Evolutionary conservation across 495 filamentous ascomycete species (phyloP), one percentile per base, ranked within the genome.

Genomic region (Mycothermus thermophilus): DNA sequence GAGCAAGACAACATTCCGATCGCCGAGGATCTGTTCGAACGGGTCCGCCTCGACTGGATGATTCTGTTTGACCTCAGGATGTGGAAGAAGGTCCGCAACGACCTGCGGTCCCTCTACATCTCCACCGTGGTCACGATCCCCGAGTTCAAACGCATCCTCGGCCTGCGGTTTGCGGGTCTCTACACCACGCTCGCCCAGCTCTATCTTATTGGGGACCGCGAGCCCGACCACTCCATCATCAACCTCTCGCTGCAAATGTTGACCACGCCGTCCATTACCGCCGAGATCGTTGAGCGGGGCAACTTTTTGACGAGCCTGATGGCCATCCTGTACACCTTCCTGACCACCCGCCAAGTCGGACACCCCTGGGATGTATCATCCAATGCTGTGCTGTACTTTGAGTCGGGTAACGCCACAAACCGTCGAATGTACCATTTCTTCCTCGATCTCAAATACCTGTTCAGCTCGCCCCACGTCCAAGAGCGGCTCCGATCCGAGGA

Each of bases 141-240:
- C 8, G 67, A 86, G 43, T 96, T 96, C 70, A 99, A 96, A 63
- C 77, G 92, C n/a, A 74, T 99, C 18, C 69, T 99, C 36, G 86
- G 87, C 8, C 63, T 99, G 30, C 74, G 90, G 8, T 83, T 99
- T 51, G 84, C 92, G 37, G 84, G 85, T 0, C 63, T 99, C 21
- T 99, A 99, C 53, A 95, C 87, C 5, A 79, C 79, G 3, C 65
- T 99, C 20, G 85, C 90, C 4, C 86, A 99, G 53, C 60, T 99
- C 1, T 99, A 96, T 52, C 72, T 99, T 11, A 87, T 99, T 46
- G 87, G 90, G 4, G 90, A 99, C 49, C 71, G 90, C 32, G 90
- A 99, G 50, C 88, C 90, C 0, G 90, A 99, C 46, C 87, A 95
- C 52, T 96, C 90, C 3, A 96, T 99, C 48, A 92, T 99, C 63